phyloP scores from a whole-genome alignment of 192 early-diverging fungal genomes.

The Obelidium mucronatum region DNA sequence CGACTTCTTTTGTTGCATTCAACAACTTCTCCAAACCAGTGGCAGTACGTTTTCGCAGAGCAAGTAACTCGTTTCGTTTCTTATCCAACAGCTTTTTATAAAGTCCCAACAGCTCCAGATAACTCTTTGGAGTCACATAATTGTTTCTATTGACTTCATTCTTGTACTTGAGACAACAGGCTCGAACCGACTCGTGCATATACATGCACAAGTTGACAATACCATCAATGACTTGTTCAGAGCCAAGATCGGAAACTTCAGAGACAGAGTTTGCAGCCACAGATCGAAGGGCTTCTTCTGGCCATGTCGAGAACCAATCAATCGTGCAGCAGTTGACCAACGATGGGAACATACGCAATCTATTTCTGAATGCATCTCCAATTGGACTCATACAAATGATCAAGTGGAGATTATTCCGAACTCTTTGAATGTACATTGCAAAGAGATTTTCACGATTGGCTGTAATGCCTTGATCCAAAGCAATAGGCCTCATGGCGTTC shows the following conservation, averaged over 20 bases:
- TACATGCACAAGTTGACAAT: constrained; percentile 65
- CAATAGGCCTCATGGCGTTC: constrained; percentile 63
- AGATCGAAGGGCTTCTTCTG: constrained; percentile 63
- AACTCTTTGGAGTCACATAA: constrained; percentile 71
- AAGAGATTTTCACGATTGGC: constrained; percentile 65
- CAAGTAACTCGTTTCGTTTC: constrained; percentile 62
- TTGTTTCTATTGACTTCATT: constrained; percentile 66
- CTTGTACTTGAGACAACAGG: constrained; percentile 59
- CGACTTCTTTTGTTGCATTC: constrained; percentile 66
- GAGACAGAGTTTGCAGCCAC: constrained; percentile 64
- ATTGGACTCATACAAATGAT: constrained; percentile 74
- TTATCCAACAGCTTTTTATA: constrained; percentile 66
- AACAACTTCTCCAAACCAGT: constrained; percentile 68
- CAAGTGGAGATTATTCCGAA: constrained; percentile 59
- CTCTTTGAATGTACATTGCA: constrained; percentile 59
- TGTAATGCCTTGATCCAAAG: constrained; percentile 51
- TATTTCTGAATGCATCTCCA: constrained; percentile 68
- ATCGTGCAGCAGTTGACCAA: constrained; percentile 73
- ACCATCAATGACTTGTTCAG: constrained; percentile 65
- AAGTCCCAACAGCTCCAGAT: constrained; percentile 64
- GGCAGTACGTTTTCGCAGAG: constrained; percentile 58
- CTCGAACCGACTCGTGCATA: constrained; percentile 66
- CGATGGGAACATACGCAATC: constrained; percentile 68
- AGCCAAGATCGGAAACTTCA: constrained; percentile 64
- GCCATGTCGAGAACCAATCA: constrained; percentile 75